Evolutionary conservation across 2,329 filamentous ascomycete species (phyloP).

Genomic region (Coniochaeta sp.): DNA sequence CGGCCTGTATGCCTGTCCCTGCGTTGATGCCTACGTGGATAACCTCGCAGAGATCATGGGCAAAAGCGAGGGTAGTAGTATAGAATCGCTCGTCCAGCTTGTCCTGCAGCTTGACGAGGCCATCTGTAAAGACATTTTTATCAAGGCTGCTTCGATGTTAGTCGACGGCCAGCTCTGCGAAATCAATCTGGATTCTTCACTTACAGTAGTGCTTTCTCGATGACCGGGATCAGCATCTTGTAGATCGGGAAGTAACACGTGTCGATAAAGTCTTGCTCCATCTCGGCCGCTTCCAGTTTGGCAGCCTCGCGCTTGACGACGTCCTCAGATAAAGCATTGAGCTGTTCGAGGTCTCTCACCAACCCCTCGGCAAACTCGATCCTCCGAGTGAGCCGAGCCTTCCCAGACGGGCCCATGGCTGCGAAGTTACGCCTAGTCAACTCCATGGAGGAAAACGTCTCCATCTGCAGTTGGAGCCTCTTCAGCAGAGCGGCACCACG

Average conservation of each 20-base stretch:
- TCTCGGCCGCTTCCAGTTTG: conserved; percentile 69
- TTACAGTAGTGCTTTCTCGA: conserved; percentile 77
- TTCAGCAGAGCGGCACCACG: conserved; percentile 88
- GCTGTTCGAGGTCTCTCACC: conserved; percentile 67
- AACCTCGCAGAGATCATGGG: conserved; percentile 46
- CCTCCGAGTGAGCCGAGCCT: conserved; percentile 67
- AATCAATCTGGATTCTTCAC: conserved; percentile 26
- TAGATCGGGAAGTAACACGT: conserved; percentile 87
- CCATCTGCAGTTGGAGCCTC: conserved; percentile 87
- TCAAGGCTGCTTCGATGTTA: conserved; percentile 50
- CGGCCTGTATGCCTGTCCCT: conserved; percentile 21
- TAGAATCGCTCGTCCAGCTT: conserved; percentile 51
- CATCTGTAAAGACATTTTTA: conserved; percentile 50
- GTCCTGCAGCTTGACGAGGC: conserved; percentile 40
- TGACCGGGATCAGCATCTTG: conserved; percentile 65
- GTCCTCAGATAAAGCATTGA: conserved; percentile 62
- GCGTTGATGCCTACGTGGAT: conserved; percentile 46
- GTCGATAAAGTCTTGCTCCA: conserved; percentile 75
- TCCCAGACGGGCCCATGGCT: conserved; percentile 84
- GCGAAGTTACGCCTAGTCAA: conserved; percentile 91
- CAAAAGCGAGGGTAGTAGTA: conserved; percentile 49
- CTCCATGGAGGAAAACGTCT: conserved; percentile 96
- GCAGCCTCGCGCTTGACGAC: conserved; percentile 69
- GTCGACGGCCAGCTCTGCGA: conserved; percentile 12
- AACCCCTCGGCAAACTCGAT: conserved; percentile 82